Evolutionary conservation across 2,329 filamentous ascomycete species (phyloP).

Genomic region (Sporothrix schenckii): DNA sequence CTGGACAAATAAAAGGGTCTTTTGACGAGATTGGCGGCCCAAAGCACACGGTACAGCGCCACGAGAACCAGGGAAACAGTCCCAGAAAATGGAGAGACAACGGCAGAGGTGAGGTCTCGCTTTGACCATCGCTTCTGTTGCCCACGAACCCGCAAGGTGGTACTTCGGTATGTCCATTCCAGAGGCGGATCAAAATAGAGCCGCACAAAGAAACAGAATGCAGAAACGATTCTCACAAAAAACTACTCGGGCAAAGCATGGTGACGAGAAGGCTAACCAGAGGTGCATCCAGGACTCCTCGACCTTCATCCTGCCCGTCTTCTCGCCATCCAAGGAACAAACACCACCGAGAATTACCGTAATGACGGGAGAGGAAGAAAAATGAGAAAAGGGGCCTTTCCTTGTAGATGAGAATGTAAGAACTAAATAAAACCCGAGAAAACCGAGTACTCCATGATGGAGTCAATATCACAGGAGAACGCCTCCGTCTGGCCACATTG

Average conservation of each 20-base stretch:
- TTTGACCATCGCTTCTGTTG: background rate
- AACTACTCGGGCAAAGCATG: background rate
- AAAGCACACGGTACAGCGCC: constrained; percentile 6
- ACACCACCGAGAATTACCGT: background rate
- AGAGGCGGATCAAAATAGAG: too few species aligned
- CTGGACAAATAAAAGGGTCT: background rate
- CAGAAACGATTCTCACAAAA: background rate
- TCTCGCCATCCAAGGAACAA: background rate
- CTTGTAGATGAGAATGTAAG: background rate
- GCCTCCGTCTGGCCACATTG: background rate
- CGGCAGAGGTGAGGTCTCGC: background rate
- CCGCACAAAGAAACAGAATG: background rate
- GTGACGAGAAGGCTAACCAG: background rate
- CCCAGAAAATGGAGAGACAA: background rate
- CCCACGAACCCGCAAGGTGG: constrained; percentile 8
- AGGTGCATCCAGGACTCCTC: background rate
- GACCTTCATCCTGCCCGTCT: background rate
- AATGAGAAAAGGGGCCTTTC: too few species aligned
- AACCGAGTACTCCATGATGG: background rate
- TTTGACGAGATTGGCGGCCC: constrained; percentile 4
- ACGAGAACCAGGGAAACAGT: constrained; percentile 12
- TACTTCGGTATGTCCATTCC: background rate
- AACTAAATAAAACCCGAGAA: background rate
- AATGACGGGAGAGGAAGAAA: background rate
- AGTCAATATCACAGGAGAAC: background rate